Base-by-base conservation (phyloP, 208 protist genomes). In the Crithidia acanthocephali region DNA sequence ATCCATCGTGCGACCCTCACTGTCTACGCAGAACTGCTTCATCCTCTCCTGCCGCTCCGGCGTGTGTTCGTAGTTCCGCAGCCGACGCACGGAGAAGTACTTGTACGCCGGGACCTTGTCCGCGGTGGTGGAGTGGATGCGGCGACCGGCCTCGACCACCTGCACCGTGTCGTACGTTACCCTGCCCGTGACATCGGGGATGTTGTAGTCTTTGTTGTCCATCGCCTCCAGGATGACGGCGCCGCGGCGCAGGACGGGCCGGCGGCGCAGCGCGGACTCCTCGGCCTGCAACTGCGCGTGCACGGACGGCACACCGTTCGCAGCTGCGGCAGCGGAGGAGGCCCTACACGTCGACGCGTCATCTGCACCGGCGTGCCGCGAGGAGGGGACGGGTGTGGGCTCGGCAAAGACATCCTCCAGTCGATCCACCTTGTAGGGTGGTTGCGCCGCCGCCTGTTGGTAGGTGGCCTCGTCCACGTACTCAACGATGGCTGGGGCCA, bases 171-270 rank as follows among this genome's bases (percentile, higher is more conserved):
- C 71, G 69, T 90, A 62, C 28, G 66, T 70, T 25, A 85, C 74
- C 8, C 66, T 42, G 8, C 90, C 90, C 64, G 87, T 69, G 8
- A 92, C 72, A 40, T 92, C 87, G 13, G 74, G 71, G 5, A 88
- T 73, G 52, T 90, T 62, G 50, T 77, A 81, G 23, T 90, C 86
- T 11, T 76, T 76, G 60, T 95, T 95, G 72, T 91, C 90, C 74
- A 95, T 88, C 48, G 80, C 84, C 72, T 95, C 86, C 16, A 95
- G 76, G 20, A 95, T 81, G 50, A 94, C 56, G 23, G 76, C 89
- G 0, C 88, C 84, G 23, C 81, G 83, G 5, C 75, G 74, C 4
- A 76, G 33, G n/a, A 72, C 68, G 1, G 65, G 80, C 37, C 67
- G 50, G 35, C 62, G 48, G 15, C 47, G 58, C 57, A 74, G 59